A percentile compares a stretch with the other conserved stretches of the same genome.
Evolutionary conservation across 257 asterid genomes (phyloP).

Genomic region (Fraxinus americana): DNA sequence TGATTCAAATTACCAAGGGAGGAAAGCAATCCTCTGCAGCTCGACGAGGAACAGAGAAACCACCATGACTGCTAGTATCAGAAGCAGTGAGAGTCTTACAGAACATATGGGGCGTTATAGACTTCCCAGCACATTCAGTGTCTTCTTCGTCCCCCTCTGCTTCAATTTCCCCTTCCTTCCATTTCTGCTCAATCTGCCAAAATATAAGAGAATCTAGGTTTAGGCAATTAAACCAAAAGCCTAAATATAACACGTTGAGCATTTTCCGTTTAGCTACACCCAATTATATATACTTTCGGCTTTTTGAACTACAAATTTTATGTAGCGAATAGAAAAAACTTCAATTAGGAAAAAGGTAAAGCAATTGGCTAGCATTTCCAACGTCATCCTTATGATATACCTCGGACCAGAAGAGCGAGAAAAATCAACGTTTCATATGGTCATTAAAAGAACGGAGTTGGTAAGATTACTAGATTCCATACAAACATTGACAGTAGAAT

Average conservation of each 20-base stretch:
- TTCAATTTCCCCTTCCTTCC: slow-evolving; percentile 68
- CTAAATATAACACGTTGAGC: neutral
- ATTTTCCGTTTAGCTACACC: neutral
- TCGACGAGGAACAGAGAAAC: slow-evolving; percentile 98
- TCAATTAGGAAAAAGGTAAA: neutral
- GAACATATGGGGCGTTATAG: slow-evolving; percentile 87
- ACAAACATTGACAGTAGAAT: neutral
- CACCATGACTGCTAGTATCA: slow-evolving; percentile 98
- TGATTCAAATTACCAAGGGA: slow-evolving; percentile 61
- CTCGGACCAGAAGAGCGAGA: neutral
- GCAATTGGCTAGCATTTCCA: neutral
- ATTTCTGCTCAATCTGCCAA: slow-evolving; percentile 28
- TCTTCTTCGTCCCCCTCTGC: slow-evolving; percentile 64
- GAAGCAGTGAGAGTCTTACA: slow-evolving; percentile 97
- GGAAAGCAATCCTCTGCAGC: slow-evolving; percentile 99
- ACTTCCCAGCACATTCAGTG: slow-evolving; percentile 50
- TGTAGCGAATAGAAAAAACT: neutral
- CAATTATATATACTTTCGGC: neutral
- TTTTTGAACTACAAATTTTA: neutral
- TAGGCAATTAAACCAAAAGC: neutral
- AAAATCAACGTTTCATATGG: neutral
- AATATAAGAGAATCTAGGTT: neutral
- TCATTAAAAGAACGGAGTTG: neutral
- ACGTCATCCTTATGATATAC: neutral
- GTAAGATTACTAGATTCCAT: neutral